Conservation (phyloP, 2,329 filamentous ascomycete genomes). For the Chlorencoelia australis region DNA sequence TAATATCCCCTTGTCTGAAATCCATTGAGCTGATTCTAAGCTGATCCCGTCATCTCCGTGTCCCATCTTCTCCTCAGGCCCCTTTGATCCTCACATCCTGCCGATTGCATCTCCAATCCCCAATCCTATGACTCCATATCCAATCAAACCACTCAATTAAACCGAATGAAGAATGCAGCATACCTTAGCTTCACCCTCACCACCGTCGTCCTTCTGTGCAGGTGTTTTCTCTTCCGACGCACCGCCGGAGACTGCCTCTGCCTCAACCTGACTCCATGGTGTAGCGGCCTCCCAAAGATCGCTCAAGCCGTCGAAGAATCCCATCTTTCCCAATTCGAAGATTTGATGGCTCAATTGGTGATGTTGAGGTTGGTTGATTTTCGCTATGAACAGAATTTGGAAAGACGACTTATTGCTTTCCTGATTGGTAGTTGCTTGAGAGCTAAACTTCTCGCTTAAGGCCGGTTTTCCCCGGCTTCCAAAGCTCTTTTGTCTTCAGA, state of each 20-base stretch:
- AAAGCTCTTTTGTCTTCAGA: too few species aligned
- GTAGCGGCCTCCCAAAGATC: conserved; percentile 55
- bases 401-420: too few species aligned
- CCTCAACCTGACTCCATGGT: conserved; percentile 55
- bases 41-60: background rate
- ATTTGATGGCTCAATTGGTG: conserved; percentile 8
- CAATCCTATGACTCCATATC: background rate
- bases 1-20: background rate
- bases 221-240: conserved; percentile 31
- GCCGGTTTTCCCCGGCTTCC: too few species aligned
- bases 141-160: background rate
- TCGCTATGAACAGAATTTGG: too few species aligned
- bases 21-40: background rate
- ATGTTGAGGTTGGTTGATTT: conserved; percentile 6
- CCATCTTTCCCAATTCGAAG: conserved; percentile 36
- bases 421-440: too few species aligned
- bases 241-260: conserved; percentile 38
- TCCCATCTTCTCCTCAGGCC: background rate
- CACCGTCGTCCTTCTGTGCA: conserved; percentile 36
- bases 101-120: too few species aligned
- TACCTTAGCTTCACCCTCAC: conserved; percentile 30
- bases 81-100: too few species aligned
- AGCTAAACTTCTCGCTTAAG: too few species aligned
- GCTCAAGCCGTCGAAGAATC: conserved; percentile 55
- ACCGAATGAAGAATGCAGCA: background rate